Evolutionary conservation across 345 rosid species (phyloP).

Genomic region (Hibiscus mutabilis): DNA sequence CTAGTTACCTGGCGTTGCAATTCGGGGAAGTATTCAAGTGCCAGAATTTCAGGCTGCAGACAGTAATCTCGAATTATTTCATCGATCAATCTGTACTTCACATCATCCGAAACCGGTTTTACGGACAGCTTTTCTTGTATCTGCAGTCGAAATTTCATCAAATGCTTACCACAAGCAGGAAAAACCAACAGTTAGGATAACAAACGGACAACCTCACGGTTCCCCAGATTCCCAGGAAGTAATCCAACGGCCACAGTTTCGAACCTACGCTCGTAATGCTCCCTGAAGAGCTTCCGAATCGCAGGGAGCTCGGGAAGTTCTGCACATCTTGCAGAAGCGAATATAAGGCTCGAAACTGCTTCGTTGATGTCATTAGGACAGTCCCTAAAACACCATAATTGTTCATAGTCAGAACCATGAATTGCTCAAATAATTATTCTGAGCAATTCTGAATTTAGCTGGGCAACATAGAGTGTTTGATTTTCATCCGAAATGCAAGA

Average conservation of each 20-base stretch:
- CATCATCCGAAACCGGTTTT: constrained; percentile 38
- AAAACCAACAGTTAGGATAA: neutral
- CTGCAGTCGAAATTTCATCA: constrained; percentile 23
- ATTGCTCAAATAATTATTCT: too few relatives aligned
- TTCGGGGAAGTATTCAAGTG: constrained; percentile 45
- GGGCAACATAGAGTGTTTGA: too few relatives aligned
- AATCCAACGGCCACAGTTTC: constrained; percentile 44
- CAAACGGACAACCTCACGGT: constrained; percentile 42
- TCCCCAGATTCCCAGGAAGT: constrained; percentile 61
- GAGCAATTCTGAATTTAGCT: too few relatives aligned
- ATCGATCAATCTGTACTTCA: constrained; percentile 41
- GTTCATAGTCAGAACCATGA: neutral
- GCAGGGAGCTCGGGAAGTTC: constrained; percentile 64
- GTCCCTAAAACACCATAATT: constrained; percentile 34
- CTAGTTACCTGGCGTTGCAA: constrained; percentile 35
- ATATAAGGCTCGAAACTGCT: constrained; percentile 84
- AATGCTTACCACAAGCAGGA: neutral
- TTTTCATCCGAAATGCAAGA: too few relatives aligned
- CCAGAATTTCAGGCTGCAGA: constrained; percentile 38
- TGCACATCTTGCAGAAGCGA: constrained; percentile 77
- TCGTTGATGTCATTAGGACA: constrained; percentile 65
- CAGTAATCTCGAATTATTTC: constrained; percentile 45
- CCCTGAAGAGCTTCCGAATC: constrained; percentile 55
- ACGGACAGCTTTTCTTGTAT: constrained; percentile 44
- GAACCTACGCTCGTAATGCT: constrained; percentile 63